A percentile compares a stretch with the other conserved stretches of the same genome.
phyloP scores from a whole-genome alignment of 2,329 filamentous ascomycete genomes.

The Colletotrichum scovillei region DNA sequence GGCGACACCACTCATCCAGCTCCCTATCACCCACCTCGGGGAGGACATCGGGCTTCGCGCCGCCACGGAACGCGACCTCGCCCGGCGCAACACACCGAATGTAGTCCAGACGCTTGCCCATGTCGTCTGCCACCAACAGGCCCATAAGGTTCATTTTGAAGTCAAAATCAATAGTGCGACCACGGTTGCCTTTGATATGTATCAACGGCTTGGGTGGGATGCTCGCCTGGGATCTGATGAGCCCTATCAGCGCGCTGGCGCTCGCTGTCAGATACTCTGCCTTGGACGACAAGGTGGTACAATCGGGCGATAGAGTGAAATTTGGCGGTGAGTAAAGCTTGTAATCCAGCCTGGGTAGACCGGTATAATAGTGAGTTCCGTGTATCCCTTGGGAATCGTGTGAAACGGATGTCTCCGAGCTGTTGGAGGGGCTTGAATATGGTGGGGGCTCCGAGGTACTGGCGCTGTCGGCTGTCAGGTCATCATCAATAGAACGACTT shows the following conservation, averaged over 20 bases:
- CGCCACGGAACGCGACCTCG: slow-evolving; percentile 63
- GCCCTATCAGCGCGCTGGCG: slow-evolving; percentile 54
- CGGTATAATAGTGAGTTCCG: slow-evolving; percentile 54
- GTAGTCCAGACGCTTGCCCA: slow-evolving; percentile 61
- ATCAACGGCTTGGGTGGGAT: slow-evolving; percentile 67
- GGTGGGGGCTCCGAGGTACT: slow-evolving; percentile 43
- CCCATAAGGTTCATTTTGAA: slow-evolving; percentile 66
- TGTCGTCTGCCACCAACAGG: slow-evolving; percentile 61
- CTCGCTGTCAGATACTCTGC: slow-evolving; percentile 61
- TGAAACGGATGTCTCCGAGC: slow-evolving; percentile 28
- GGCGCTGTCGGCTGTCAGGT: background rate
- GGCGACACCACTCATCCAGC: slow-evolving; percentile 61
- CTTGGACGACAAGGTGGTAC: slow-evolving; percentile 58
- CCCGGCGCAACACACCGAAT: slow-evolving; percentile 60
- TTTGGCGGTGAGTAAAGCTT: slow-evolving; percentile 63
- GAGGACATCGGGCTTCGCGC: slow-evolving; percentile 52
- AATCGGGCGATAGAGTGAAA: slow-evolving; percentile 62
- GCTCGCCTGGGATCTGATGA: slow-evolving; percentile 60
- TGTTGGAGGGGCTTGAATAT: slow-evolving; percentile 47
- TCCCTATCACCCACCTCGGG: slow-evolving; percentile 56
- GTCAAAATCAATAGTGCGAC: slow-evolving; percentile 61
- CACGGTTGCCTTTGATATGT: slow-evolving; percentile 58
- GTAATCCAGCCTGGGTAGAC: slow-evolving; percentile 62
- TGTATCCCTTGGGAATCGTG: slow-evolving; percentile 31
- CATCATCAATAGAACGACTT: background rate